Conservation (phyloP, 2,329 filamentous ascomycete genomes). For the Monosporascus sp. region DNA sequence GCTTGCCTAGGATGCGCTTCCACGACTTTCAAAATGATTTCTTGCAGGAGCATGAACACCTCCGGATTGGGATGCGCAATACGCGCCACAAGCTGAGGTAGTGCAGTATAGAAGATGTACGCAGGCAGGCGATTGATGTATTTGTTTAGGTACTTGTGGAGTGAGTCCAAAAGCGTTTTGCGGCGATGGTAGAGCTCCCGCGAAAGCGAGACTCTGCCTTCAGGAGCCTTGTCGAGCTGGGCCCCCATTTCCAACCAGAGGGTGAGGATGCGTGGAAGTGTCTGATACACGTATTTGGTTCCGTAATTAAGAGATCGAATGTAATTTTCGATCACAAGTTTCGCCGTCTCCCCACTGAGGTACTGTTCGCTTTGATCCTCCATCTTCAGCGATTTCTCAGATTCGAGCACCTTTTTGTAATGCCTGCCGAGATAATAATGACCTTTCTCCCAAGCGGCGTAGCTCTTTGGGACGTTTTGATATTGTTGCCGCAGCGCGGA, state of each 20-base stretch:
- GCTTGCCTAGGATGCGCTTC: conserved; percentile 83
- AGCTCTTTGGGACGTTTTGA: conserved; percentile 68
- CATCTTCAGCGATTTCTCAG: conserved; percentile 70
- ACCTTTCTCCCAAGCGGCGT: conserved; percentile 82
- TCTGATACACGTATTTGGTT: conserved; percentile 94
- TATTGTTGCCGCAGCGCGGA: conserved; percentile 76
- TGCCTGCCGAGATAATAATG: conserved; percentile 96
- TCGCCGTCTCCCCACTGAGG: conserved; percentile 72
- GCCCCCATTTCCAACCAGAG: conserved; percentile 91
- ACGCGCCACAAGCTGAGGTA: conserved; percentile 92
- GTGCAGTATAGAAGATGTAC: conserved; percentile 73
- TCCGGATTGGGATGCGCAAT: conserved; percentile 79
- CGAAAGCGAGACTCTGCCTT: conserved; percentile 48
- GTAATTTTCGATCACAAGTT: conserved; percentile 91
- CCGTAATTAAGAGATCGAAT: conserved; percentile 80
- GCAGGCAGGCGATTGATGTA: conserved; percentile 68
- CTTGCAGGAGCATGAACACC: conserved; percentile 70
- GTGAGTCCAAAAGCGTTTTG: conserved; percentile 58
- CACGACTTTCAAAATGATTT: conserved; percentile 83
- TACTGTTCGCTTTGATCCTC: conserved; percentile 73
- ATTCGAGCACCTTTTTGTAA: conserved; percentile 93
- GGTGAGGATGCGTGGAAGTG: conserved; percentile 82
- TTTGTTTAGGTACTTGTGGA: conserved; percentile 74
- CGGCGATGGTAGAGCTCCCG: conserved; percentile 50
- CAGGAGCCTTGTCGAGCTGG: conserved; percentile 58